Conservation (phyloP, 345 rosid genomes). For the Excoecaria cochinchinensis region DNA sequence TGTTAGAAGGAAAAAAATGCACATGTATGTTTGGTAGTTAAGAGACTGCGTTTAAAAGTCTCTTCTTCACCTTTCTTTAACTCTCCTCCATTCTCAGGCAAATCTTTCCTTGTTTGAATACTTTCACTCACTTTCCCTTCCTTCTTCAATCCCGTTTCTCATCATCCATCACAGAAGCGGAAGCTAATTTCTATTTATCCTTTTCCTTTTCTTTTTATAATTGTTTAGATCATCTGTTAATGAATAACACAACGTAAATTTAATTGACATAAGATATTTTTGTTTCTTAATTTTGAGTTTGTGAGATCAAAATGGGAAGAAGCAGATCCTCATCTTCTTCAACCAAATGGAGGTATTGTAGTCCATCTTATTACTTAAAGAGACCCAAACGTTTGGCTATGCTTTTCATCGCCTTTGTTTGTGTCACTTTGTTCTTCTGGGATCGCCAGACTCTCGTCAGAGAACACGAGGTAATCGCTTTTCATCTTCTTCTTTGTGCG, state of each 20-base stretch:
- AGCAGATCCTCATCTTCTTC: constrained; percentile 44
- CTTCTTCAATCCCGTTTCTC: too few species aligned
- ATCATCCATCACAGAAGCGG: too few species aligned
- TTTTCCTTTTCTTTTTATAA: neutral
- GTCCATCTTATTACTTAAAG: constrained; percentile 71
- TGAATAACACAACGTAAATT: neutral
- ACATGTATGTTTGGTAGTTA: too few species aligned
- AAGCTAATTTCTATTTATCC: too few species aligned
- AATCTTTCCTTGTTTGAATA: too few species aligned
- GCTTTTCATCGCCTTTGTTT: constrained; percentile 64
- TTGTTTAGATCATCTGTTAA: constrained; percentile 10
- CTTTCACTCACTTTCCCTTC: too few species aligned
- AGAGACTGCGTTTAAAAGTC: too few species aligned
- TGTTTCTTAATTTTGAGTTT: neutral
- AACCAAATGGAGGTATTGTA: constrained; percentile 52
- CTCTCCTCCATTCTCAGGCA: too few species aligned
- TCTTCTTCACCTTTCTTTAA: too few species aligned
- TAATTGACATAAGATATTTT: neutral
- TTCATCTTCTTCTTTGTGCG: neutral
- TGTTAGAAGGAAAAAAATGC: too few species aligned
- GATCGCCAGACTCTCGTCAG: constrained; percentile 80
- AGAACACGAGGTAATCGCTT: constrained; percentile 60
- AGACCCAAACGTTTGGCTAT: constrained; percentile 72
- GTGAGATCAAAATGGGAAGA: constrained; percentile 40
- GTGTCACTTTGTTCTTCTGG: constrained; percentile 63